These are phyloP conservation scores for Carpinus viminea DNA, from an alignment of 306 rosid genomes.

Conservation along the genomic window DNA sequence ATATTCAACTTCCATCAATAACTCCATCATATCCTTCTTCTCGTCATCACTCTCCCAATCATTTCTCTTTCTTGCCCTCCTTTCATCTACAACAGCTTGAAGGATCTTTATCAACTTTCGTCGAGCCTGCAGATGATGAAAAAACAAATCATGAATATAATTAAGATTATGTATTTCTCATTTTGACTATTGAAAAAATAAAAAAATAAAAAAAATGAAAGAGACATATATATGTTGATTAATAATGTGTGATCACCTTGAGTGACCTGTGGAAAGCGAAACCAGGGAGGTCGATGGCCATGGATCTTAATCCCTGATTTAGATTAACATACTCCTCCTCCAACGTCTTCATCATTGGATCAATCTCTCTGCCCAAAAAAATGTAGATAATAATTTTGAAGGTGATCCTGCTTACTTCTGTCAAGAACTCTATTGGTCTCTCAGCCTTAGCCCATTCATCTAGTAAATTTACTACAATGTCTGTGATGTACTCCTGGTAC, in stretches of 20 bases:
- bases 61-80: slow-evolving; percentile 24
- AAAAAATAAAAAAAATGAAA: not conserved
- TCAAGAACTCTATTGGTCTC: slow-evolving; percentile 71
- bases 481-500: slow-evolving; percentile 65
- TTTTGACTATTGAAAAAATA: too few relatives aligned
- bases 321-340: slow-evolving; percentile 73
- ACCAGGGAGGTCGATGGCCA: slow-evolving; percentile 82
- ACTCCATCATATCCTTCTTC: slow-evolving; percentile 49
- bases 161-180: too few relatives aligned
- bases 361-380: slow-evolving; percentile 73
- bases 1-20: slow-evolving; percentile 63
- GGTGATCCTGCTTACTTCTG: slow-evolving; percentile 65
- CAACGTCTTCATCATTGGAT: slow-evolving; percentile 57
- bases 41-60: slow-evolving; percentile 22
- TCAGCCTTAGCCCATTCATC: slow-evolving; percentile 55
- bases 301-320: slow-evolving; percentile 76
- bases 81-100: slow-evolving; percentile 44
- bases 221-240: too few relatives aligned
- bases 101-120: slow-evolving; percentile 50
- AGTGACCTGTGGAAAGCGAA: slow-evolving; percentile 78
- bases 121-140: slow-evolving; percentile 47
- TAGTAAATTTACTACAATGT: slow-evolving; percentile 44
- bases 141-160: too few relatives aligned
- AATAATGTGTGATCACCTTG: slow-evolving; percentile 42
- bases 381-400: slow-evolving; percentile 77